Percentiles rank a stretch among this genome's conserved stretches.
Evolutionary conservation across 2,329 filamentous ascomycete genomes (phyloP).

Genomic region (Colletotrichum lindemuthianum): DNA sequence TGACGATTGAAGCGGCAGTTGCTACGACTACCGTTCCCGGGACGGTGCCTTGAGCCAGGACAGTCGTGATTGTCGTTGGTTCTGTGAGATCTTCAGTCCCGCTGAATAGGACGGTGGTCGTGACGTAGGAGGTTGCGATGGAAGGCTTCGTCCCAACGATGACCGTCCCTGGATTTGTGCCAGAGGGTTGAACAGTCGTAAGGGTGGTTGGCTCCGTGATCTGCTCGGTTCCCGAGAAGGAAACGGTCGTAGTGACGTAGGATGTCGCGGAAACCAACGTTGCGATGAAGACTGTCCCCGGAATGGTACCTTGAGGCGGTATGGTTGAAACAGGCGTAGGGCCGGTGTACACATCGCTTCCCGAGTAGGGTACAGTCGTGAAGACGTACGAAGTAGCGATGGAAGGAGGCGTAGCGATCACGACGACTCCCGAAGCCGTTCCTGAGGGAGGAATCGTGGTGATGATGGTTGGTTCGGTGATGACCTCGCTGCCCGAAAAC

Average conservation of each 20-base stretch:
- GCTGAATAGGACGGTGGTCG: background rate
- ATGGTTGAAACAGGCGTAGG: slow-evolving; percentile 16
- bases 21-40: slow-evolving; percentile 22
- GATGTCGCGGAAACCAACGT: background rate
- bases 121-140: background rate
- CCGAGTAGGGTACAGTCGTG: slow-evolving; percentile 17
- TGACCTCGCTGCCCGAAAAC: background rate
- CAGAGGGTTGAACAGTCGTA: background rate
- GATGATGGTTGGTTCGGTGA: slow-evolving; percentile 5
- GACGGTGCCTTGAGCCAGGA: background rate
- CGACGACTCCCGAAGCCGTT: slow-evolving; percentile 24
- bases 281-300: slow-evolving; percentile 25
- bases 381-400: slow-evolving; percentile 16
- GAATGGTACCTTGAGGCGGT: background rate
- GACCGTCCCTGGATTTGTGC: slow-evolving; percentile 5
- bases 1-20: background rate
- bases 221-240: background rate
- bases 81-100: background rate
- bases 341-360: background rate
- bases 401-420: slow-evolving; percentile 17
- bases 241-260: slow-evolving; percentile 3
- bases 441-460: slow-evolving; percentile 19
- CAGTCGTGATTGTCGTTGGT: too few species aligned
- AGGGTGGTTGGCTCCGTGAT: background rate
- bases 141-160: background rate